A percentile compares a stretch with the other conserved stretches of the same genome.
Conservation (phyloP, 2,329 filamentous ascomycete genomes). For the Fusarium sublunatum region DNA sequence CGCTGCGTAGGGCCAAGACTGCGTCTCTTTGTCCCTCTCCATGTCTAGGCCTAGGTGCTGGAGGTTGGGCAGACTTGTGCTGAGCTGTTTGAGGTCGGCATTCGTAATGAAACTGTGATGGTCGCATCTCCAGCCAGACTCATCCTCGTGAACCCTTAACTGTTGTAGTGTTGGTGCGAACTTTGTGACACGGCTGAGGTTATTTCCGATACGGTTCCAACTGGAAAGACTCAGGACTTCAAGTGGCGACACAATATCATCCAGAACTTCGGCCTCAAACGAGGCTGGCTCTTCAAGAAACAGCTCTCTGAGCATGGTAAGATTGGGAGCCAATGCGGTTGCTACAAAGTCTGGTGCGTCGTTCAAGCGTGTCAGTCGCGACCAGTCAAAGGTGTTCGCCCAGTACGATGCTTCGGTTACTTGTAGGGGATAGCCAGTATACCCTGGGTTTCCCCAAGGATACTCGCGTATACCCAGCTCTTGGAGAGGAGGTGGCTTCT, state of each 20-base stretch:
- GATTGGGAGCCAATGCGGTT: background rate
- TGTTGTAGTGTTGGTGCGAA: conserved; percentile 11
- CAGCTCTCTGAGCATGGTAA: conserved; percentile 15
- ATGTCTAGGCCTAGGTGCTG: conserved; percentile 18
- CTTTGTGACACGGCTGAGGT: background rate
- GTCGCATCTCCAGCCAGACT: background rate
- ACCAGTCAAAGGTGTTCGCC: conserved; percentile 19
- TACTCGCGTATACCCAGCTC: conserved; percentile 14
- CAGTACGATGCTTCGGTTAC: conserved; percentile 8
- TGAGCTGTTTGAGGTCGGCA: conserved; percentile 2
- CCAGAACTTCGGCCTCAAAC: background rate
- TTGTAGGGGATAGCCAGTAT: background rate
- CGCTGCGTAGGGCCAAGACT: conserved; percentile 6
- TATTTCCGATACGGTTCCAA: background rate
- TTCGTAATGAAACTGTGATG: background rate
- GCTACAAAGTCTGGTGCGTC: background rate
- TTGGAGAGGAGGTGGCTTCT: conserved; percentile 11
- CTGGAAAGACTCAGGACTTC: conserved; percentile 9
- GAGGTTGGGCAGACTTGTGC: conserved; percentile 9
- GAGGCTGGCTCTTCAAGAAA: background rate
- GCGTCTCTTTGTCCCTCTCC: background rate
- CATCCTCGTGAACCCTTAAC: conserved; percentile 10
- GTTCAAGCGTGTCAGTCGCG: conserved; percentile 9
- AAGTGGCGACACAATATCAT: conserved; percentile 6
- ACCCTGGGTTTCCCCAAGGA: conserved; percentile 11